Evolutionary conservation across 345 rosid species (phyloP).

Genomic region (Eucalyptus brandiana): DNA sequence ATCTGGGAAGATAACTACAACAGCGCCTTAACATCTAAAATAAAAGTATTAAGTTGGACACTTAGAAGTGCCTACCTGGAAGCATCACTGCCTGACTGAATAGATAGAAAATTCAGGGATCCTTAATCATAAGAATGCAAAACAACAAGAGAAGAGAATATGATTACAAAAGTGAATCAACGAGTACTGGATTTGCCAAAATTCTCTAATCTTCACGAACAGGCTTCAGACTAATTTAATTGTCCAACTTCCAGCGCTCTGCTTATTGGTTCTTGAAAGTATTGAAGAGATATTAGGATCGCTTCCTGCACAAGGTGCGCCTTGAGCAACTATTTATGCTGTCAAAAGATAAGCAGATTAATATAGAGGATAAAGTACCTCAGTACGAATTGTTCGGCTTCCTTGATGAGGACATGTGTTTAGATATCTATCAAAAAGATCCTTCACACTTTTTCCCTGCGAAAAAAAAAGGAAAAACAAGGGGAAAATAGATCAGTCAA

Average conservation of each 20-base stretch:
- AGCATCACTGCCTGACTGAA: not conserved
- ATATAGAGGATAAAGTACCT: conserved; percentile 23
- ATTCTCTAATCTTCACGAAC: not conserved
- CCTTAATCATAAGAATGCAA: not conserved
- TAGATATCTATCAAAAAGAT: conserved; percentile 57
- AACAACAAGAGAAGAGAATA: not conserved
- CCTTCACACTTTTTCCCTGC: conserved; percentile 51
- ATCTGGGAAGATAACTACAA: not conserved
- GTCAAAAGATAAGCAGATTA: not conserved
- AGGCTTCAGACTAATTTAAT: not conserved
- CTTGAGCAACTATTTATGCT: not conserved
- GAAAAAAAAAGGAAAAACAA: not conserved
- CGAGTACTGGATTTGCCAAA: not conserved
- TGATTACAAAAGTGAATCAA: not conserved
- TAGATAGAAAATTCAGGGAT: not conserved
- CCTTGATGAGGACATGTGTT: conserved; percentile 92
- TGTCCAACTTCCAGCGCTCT: conserved; percentile 27
- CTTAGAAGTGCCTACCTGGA: not conserved
- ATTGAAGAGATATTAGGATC: conserved; percentile 77
- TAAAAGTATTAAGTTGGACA: not conserved
- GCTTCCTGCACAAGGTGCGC: conserved; percentile 40
- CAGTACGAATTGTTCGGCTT: conserved; percentile 85
- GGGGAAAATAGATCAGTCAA: not conserved
- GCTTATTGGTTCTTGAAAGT: conserved; percentile 70
- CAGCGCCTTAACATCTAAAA: not conserved